Percentiles rank a stretch among this genome's conserved stretches.
These are phyloP conservation scores for Begonia masoniana DNA, from an alignment of 306 rosid genomes.

Conservation along the genomic window DNA sequence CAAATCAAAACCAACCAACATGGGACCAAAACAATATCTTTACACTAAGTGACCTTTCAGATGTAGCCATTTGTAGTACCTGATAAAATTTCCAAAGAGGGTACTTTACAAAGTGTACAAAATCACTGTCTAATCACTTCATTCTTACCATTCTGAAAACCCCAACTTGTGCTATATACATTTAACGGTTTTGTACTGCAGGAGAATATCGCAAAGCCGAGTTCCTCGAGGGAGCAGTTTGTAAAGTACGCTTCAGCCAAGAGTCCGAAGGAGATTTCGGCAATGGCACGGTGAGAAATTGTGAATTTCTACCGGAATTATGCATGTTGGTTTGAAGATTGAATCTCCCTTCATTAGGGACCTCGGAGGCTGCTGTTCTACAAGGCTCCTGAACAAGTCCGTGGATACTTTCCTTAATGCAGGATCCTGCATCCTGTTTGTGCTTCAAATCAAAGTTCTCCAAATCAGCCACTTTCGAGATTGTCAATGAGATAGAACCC, in stretches of 20 bases:
- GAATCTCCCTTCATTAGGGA: constrained; percentile 11
- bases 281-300: constrained; percentile 37
- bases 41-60: no score
- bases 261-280: constrained; percentile 89
- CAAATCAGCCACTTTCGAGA: constrained; percentile 12
- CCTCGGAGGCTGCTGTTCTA: constrained; percentile 14
- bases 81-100: no score
- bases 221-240: constrained; percentile 37
- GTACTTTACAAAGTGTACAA: no score
- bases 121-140: neutral
- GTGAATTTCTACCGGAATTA: constrained; percentile 1
- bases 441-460: constrained; percentile 17
- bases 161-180: constrained; percentile 23
- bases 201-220: constrained; percentile 19
- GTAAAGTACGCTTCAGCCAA: constrained; percentile 76
- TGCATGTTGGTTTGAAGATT: constrained; percentile 18
- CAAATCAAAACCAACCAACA: no score
- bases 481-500: constrained; percentile 11
- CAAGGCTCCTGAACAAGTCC: constrained; percentile 12
- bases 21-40: no score
- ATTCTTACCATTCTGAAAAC: constrained; percentile 39
- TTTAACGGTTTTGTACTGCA: constrained; percentile 31
- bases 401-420: neutral
- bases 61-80: no score
- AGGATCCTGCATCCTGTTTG: neutral